A percentile compares a stretch with the other conserved stretches of the same genome.
Conservation (phyloP, 352 stramenopile species). For the Phytophthora hybrid region DNA sequence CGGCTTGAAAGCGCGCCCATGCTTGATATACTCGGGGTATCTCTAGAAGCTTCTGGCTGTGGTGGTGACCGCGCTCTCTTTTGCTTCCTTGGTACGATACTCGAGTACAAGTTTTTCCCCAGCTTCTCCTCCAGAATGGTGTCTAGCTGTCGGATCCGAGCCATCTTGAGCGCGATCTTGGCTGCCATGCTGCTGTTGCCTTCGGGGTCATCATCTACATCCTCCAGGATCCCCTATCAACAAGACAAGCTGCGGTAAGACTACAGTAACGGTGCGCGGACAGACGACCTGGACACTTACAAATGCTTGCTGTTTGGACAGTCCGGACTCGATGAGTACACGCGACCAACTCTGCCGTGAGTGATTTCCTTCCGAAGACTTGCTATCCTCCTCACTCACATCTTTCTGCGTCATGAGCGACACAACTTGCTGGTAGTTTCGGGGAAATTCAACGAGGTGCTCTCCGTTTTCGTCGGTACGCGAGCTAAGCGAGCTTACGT, state of each 20-base stretch:
- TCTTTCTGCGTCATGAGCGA: conserved; percentile 73
- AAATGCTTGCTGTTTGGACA: conserved; percentile 75
- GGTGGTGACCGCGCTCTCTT: conserved; percentile 17
- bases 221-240: conserved; percentile 53
- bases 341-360: conserved; percentile 60
- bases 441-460: conserved; percentile 58
- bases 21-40: neutral
- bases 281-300: conserved; percentile 35
- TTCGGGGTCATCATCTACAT: conserved; percentile 41
- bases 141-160: conserved; percentile 69
- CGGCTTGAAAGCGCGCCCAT: neutral
- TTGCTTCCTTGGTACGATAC: conserved; percentile 32
- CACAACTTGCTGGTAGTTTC: conserved; percentile 72
- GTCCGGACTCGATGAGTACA: conserved; percentile 66
- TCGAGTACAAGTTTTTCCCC: conserved; percentile 66
- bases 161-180: conserved; percentile 83
- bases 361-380: conserved; percentile 2
- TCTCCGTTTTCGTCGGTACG: conserved; percentile 60
- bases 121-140: conserved; percentile 68
- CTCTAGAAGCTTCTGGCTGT: conserved; percentile 15
- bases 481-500: conserved; percentile 50
- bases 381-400: conserved; percentile 37
- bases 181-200: conserved; percentile 42
- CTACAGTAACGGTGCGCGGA: neutral
- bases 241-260: neutral